phyloP scores from a whole-genome alignment of 352 stramenopile species.

The Pythium periplocum region DNA sequence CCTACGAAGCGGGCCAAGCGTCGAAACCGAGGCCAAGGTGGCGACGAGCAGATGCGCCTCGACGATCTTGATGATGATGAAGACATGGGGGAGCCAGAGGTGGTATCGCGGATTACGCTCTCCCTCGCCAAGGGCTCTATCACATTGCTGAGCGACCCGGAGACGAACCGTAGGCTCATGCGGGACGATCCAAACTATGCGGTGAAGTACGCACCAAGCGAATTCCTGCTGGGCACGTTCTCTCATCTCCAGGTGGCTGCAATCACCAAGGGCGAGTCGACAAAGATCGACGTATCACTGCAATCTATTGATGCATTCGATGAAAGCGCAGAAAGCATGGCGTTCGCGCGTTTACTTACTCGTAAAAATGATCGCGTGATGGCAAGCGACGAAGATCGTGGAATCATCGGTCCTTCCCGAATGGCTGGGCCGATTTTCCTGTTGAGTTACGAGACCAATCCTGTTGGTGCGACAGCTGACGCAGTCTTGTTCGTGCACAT shows the following conservation, averaged over 20 bases:
- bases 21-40: slow-evolving; percentile 28
- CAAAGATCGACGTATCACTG: slow-evolving; percentile 79
- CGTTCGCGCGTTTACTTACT: slow-evolving; percentile 75
- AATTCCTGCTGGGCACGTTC: slow-evolving; percentile 78
- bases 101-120: slow-evolving; percentile 73
- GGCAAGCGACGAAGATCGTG: slow-evolving; percentile 32
- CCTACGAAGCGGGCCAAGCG: slow-evolving; percentile 63
- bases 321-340: slow-evolving; percentile 78
- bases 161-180: slow-evolving; percentile 56
- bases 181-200: slow-evolving; percentile 64
- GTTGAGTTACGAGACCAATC: slow-evolving; percentile 82
- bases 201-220: slow-evolving; percentile 57
- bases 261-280: slow-evolving; percentile 57
- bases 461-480: slow-evolving; percentile 52
- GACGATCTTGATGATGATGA: slow-evolving; percentile 23
- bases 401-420: slow-evolving; percentile 52
- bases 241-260: slow-evolving; percentile 70
- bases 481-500: slow-evolving; percentile 77
- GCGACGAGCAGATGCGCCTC: slow-evolving; percentile 16
- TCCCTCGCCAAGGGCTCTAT: slow-evolving; percentile 69
- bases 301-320: slow-evolving; percentile 85
- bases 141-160: slow-evolving; percentile 66
- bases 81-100: slow-evolving; percentile 29
- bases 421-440: slow-evolving; percentile 74
- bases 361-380: slow-evolving; percentile 47